Conservation (phyloP, 306 rosid species). For the Quercus gilva region DNA sequence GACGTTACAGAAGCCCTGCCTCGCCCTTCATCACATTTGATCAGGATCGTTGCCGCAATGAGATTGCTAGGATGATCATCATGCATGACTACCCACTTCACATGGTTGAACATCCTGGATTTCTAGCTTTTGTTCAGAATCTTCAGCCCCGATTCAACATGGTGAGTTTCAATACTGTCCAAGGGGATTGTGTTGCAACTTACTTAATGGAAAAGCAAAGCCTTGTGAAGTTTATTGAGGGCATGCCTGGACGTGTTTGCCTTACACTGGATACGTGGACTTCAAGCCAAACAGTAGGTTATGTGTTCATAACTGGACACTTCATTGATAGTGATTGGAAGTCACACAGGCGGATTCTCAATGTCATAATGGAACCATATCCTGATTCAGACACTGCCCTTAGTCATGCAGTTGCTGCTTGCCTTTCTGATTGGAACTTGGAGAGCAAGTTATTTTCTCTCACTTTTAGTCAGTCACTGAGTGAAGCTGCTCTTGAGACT, state of each 20-base stretch:
- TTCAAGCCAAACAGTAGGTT: conserved; percentile 79
- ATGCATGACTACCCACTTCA: conserved; percentile 98
- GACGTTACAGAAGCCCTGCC: conserved; percentile 65
- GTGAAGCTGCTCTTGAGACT: conserved; percentile 56
- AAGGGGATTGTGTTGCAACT: conserved; percentile 96
- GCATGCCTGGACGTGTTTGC: conserved; percentile 80
- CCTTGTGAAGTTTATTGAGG: conserved; percentile 58
- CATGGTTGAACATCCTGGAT: conserved; percentile 95
- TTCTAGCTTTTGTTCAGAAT: conserved; percentile 78
- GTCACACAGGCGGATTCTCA: conserved; percentile 74
- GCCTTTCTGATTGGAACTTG: conserved; percentile 88
- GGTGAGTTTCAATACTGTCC: conserved; percentile 89
- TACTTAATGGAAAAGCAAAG: conserved; percentile 74
- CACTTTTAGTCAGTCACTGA: conserved; percentile 48
- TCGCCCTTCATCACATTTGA: conserved; percentile 67
- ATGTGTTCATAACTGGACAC: conserved; percentile 82
- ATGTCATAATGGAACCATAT: conserved; percentile 95
- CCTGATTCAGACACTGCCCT: conserved; percentile 76
- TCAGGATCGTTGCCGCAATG: conserved; percentile 84
- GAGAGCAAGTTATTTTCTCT: conserved; percentile 78
- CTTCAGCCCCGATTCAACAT: conserved; percentile 90
- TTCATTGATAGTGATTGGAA: conserved; percentile 92
- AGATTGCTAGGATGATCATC: conserved; percentile 93
- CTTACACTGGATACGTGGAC: conserved; percentile 86
- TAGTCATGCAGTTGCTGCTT: conserved; percentile 82